Evolutionary conservation across 1,139 yeast species (phyloP).

Genomic region (Meyerozyma guilliermondii): DNA sequence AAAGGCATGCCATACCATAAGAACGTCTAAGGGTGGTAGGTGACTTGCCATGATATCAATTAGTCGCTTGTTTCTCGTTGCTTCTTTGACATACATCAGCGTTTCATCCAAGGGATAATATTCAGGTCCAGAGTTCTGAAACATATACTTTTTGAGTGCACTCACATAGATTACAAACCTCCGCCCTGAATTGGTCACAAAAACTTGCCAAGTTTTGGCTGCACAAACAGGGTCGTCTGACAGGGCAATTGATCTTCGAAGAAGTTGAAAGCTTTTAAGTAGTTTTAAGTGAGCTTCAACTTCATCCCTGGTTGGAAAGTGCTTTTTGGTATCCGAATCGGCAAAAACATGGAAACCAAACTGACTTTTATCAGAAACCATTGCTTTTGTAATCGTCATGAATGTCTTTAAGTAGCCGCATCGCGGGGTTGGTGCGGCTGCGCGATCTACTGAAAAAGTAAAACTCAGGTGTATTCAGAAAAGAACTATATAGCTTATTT

Average conservation of each 20-base stretch:
- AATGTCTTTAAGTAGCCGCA: no score
- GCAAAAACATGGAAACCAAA: neutral
- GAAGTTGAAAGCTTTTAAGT: conserved; percentile 21
- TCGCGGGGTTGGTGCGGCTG: no score
- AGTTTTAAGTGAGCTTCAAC: conserved; percentile 27
- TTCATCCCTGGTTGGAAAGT: conserved; percentile 8
- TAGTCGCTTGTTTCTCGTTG: conserved; percentile 1
- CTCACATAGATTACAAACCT: conserved; percentile 25
- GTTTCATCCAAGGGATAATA: conserved; percentile 4
- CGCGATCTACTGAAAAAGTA: neutral
- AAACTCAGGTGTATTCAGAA: conserved; percentile 1
- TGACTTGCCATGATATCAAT: conserved; percentile 4
- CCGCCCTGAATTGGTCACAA: conserved; percentile 24
- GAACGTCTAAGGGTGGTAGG: conserved; percentile 32
- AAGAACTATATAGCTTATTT: conserved; percentile 52
- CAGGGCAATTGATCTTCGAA: conserved; percentile 14
- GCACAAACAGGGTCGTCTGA: neutral
- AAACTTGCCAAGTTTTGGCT: conserved; percentile 25
- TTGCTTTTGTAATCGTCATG: neutral
- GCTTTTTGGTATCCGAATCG: neutral
- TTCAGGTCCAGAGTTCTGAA: neutral
- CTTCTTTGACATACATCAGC: conserved; percentile 4
- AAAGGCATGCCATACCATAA: conserved; percentile 39
- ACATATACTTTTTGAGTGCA: conserved; percentile 9
- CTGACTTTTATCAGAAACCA: neutral